Evolutionary conservation across 2,329 filamentous ascomycete genomes (phyloP).

Genomic region (Fusarium palustre): DNA sequence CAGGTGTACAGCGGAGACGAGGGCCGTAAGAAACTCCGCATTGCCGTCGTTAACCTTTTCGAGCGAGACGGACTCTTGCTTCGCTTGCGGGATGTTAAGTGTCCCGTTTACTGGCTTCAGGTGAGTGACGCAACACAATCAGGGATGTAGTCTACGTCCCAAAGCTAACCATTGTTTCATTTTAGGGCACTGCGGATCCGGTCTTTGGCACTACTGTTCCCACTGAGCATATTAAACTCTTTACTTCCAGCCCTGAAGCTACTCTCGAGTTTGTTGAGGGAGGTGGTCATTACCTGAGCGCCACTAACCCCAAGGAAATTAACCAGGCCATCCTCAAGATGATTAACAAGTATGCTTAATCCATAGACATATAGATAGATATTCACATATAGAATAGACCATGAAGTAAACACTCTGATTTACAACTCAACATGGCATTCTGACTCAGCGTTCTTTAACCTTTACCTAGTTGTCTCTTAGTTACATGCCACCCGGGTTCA

Average conservation of each 20-base stretch:
- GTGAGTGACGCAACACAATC: slow-evolving; percentile 47
- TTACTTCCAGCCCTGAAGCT: slow-evolving; percentile 59
- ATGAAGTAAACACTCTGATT: neutral
- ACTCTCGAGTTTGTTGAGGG: slow-evolving; percentile 58
- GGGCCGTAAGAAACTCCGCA: slow-evolving; percentile 61
- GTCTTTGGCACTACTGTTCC: slow-evolving; percentile 57
- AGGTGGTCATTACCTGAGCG: slow-evolving; percentile 63
- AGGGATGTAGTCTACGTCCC: no score
- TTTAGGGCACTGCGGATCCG: slow-evolving; percentile 59
- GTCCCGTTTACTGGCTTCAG: slow-evolving; percentile 66
- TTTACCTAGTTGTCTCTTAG: neutral
- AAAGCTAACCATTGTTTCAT: slow-evolving; percentile 12
- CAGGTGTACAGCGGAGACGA: slow-evolving; percentile 62
- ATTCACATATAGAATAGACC: neutral
- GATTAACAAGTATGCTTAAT: slow-evolving; percentile 54
- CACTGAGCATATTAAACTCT: slow-evolving; percentile 63
- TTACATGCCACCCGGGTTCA: neutral
- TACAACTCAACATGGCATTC: neutral
- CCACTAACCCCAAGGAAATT: slow-evolving; percentile 60
- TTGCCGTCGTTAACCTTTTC: slow-evolving; percentile 59
- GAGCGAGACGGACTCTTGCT: slow-evolving; percentile 61
- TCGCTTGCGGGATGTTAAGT: slow-evolving; percentile 60
- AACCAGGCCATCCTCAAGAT: slow-evolving; percentile 59
- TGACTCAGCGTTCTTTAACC: neutral
- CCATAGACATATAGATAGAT: neutral